Evolutionary conservation across 495 filamentous ascomycete genomes (phyloP).

Genomic region (Pseudoneurospora amorphoporcata): DNA sequence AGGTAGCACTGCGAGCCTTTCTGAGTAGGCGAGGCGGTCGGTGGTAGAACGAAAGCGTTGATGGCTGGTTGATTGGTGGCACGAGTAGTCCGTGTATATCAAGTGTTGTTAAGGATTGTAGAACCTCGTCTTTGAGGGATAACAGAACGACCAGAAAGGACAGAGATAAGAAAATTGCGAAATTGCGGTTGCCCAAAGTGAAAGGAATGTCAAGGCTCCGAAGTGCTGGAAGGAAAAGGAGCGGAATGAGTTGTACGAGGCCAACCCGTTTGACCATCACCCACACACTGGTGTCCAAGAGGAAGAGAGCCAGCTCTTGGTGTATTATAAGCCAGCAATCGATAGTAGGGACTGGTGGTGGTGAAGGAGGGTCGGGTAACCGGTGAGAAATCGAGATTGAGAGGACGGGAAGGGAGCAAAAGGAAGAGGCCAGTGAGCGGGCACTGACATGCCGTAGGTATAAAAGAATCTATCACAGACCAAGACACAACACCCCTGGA

Average conservation of each 20-base stretch:
- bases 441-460: conserved; percentile 31
- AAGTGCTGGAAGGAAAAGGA: conserved; percentile 29
- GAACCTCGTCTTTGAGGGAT: not conserved
- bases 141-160: not conserved
- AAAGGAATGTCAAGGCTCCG: conserved; percentile 15
- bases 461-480: conserved; percentile 32
- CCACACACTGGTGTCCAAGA: conserved; percentile 31
- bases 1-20: not conserved
- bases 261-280: conserved; percentile 30
- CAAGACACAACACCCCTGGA: conserved; percentile 27
- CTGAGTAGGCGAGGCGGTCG: conserved; percentile 5
- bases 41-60: not conserved
- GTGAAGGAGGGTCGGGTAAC: conserved; percentile 23
- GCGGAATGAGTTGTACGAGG: conserved; percentile 32
- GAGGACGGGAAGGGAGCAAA: conserved; percentile 26
- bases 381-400: conserved; percentile 24
- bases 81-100: not conserved
- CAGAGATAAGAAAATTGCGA: not conserved
- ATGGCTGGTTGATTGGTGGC: conserved; percentile 8
- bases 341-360: conserved; percentile 38
- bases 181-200: not conserved
- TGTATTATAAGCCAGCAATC: conserved; percentile 41
- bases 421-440: conserved; percentile 25
- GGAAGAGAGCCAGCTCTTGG: conserved; percentile 42
- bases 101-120: not conserved